These are phyloP conservation scores for Suillus variegatus DNA, from an alignment of 768 basidiomycete species.

Conservation along the genomic window DNA sequence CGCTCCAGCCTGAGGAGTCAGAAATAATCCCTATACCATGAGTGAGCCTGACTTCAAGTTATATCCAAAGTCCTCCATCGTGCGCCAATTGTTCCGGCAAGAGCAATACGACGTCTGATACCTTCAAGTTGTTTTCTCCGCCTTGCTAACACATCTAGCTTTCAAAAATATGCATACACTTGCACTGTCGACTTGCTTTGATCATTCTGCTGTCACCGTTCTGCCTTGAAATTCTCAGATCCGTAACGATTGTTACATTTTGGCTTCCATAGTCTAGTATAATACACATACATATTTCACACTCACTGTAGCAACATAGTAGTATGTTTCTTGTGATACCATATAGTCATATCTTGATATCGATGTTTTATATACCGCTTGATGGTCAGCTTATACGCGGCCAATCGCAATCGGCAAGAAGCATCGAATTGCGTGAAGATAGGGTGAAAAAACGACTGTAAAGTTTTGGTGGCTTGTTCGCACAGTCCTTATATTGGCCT, in stretches of 20 bases:
- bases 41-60: conserved; percentile 26
- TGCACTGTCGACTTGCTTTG: conserved; percentile 1
- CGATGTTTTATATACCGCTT: background rate
- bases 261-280: conserved; percentile 2
- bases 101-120: conserved; percentile 3
- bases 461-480: too few relatives aligned
- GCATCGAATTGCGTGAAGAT: too few relatives aligned
- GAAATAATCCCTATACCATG: conserved; percentile 53
- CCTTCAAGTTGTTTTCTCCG: background rate
- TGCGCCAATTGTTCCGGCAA: conserved; percentile 6
- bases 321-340: background rate
- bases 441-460: too few relatives aligned
- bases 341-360: background rate
- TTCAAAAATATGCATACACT: background rate
- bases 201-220: background rate
- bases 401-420: too few relatives aligned
- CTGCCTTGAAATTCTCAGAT: background rate
- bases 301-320: background rate
- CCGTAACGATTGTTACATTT: background rate
- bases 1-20: conserved; percentile 41
- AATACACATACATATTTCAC: background rate
- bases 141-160: conserved; percentile 6
- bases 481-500: too few relatives aligned
- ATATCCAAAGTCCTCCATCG: background rate
- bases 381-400: background rate